A percentile compares a stretch with the other conserved stretches of the same genome.
These are phyloP conservation scores for Bryoerythrophyllum caledonicum DNA, from an alignment of 225 moss, liverwort and hornwort species.

Conservation along the genomic window DNA sequence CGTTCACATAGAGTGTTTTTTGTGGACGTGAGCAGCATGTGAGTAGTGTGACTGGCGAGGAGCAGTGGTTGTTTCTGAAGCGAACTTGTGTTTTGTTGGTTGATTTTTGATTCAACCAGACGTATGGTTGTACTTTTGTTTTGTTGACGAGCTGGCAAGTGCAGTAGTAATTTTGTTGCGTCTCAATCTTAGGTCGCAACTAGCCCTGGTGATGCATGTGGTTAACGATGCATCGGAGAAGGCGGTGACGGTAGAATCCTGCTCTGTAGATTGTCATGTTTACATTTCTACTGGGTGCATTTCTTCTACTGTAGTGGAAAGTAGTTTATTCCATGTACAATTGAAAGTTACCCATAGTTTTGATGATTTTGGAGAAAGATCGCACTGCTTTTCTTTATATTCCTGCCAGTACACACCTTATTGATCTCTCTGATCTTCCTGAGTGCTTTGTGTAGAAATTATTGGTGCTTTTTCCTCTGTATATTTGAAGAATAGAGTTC, in stretches of 20 bases:
- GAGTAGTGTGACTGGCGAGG: not conserved
- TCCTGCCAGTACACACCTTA: too few species aligned
- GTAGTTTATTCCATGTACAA: slow-evolving; percentile 2
- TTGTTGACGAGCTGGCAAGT: not conserved
- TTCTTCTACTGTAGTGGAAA: not conserved
- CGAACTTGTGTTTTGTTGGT: not conserved
- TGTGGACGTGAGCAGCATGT: slow-evolving; percentile 3
- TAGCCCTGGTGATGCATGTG: not conserved
- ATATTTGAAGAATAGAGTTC: too few species aligned
- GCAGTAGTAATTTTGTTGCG: slow-evolving; percentile 26
- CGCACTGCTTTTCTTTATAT: too few species aligned
- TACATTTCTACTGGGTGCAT: slow-evolving; percentile 15
- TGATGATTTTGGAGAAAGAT: not conserved
- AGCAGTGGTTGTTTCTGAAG: not conserved
- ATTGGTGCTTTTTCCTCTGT: too few species aligned
- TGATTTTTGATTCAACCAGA: not conserved
- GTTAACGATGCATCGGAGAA: not conserved
- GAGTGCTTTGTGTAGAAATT: too few species aligned
- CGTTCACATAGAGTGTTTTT: slow-evolving; percentile 14
- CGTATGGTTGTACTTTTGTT: not conserved
- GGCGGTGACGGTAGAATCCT: not conserved
- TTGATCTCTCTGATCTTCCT: too few species aligned
- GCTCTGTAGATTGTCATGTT: not conserved
- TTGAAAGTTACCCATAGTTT: not conserved
- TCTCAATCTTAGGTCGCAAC: slow-evolving; percentile 10